phyloP scores from a whole-genome alignment of 306 rosid species.

The Senna siamea region DNA sequence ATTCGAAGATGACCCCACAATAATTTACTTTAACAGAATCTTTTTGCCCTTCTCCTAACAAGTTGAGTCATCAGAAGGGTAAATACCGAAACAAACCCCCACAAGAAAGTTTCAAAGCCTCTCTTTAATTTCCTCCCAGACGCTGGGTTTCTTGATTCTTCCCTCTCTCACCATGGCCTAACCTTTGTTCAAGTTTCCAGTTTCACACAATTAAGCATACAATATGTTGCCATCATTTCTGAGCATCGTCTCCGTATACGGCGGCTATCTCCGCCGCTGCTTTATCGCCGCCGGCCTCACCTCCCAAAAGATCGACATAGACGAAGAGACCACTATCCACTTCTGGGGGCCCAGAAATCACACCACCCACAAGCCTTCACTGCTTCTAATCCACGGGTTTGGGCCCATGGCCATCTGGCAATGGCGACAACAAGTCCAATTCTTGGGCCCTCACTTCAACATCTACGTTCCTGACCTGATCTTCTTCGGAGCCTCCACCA shows the following conservation, averaged over 20 bases:
- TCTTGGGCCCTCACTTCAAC: constrained; percentile 61
- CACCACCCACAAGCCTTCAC: constrained; percentile 41
- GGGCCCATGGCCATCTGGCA: constrained; percentile 84
- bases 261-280: constrained; percentile 72
- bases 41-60: constrained; percentile 9
- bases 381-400: constrained; percentile 82
- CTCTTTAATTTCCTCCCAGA: no score
- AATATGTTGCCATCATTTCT: constrained; percentile 63
- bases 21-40: background rate
- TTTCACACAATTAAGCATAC: background rate
- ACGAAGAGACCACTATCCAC: constrained; percentile 63
- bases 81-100: background rate
- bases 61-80: constrained; percentile 1
- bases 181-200: background rate
- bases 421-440: constrained; percentile 82
- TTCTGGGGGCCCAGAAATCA: constrained; percentile 64
- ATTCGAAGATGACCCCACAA: background rate
- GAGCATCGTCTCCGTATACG: constrained; percentile 59
- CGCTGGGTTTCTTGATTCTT: background rate
- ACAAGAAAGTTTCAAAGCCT: background rate
- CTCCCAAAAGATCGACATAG: constrained; percentile 46
- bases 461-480: constrained; percentile 80
- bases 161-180: background rate
- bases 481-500: constrained; percentile 80
- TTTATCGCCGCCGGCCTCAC: constrained; percentile 69